Base-by-base conservation (phyloP, 441 rosid species). In the Mallotus japonicus region DNA sequence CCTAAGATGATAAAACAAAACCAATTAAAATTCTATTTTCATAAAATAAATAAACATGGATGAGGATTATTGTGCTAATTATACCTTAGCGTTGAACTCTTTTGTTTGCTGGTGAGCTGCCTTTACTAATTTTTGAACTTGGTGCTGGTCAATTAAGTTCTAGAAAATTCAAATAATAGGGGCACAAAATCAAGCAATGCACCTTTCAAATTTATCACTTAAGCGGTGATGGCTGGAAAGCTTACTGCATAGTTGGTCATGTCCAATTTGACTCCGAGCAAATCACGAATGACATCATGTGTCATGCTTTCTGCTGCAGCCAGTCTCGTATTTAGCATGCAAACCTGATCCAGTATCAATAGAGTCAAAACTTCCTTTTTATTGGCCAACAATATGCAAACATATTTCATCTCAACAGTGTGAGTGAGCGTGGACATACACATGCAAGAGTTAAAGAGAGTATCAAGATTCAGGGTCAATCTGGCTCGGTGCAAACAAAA, bases 221-320 rank as follows among this genome's bases (percentile, higher is more conserved):
- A 58, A 28, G 69, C 71, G 71, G 50, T 51, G 61, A 67, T 59
- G 76, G 24, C 65, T 59, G 62, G 61, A 78, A 60, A 55, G 83
- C 95, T 85, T 85, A 92, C 97, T 20, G 96, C 96, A 75, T 91
- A 92, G 78, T 87, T 90, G 24, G 90, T 89, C 84, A 95, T 86
- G 73, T 95, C 97, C 85, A 92, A 74, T 80, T 90, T 92, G 73
- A 95, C 91, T 47, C 97, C 93, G 70, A 95, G 95, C 78, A 95
- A 85, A 86, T 95, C 99, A 58, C 95, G 95, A 75, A 95, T 92
- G 77, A 95, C 90, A 77, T 95, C 97, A 76, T 92, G 97, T 22
- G 99, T 91, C 99, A 91, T 95, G 90, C 90, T 95, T 83, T 95
- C 99, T 62, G 94, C 94, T 65, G 97, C 91, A 71, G 96, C 99